Evolutionary conservation across 2,329 filamentous ascomycete species (phyloP).

Genomic region (Aspergillus alliaceus): DNA sequence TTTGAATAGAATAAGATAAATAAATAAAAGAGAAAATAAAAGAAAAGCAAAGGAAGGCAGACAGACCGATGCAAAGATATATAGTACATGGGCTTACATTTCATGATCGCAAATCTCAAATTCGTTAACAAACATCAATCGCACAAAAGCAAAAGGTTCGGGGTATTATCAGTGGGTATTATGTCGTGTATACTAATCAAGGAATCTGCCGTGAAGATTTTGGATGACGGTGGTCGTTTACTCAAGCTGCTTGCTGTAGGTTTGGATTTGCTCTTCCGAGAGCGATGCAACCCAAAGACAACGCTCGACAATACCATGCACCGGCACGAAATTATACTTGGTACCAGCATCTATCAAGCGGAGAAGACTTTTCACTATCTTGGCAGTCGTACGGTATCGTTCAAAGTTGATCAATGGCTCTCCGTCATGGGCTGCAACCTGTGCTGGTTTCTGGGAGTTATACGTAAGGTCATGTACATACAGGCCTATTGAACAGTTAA

Average conservation of each 20-base stretch:
- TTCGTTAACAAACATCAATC: constrained; percentile 7
- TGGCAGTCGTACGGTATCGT: constrained; percentile 63
- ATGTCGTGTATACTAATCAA: constrained; percentile 10
- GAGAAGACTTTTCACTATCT: constrained; percentile 64
- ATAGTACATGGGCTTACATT: constrained; percentile 14
- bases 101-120: constrained; percentile 12
- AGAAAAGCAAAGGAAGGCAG: constrained; percentile 15
- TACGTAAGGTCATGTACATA: constrained; percentile 68
- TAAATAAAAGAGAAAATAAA: neutral
- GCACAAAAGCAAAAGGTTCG: constrained; percentile 6
- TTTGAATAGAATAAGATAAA: too few relatives aligned
- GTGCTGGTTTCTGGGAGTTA: constrained; percentile 65
- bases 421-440: constrained; percentile 48
- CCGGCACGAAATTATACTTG: constrained; percentile 59
- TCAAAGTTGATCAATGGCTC: constrained; percentile 67
- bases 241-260: constrained; percentile 46
- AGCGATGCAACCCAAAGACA: constrained; percentile 66
- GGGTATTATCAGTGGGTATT: constrained; percentile 15
- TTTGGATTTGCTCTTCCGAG: constrained; percentile 57
- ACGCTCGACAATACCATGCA: constrained; percentile 59
- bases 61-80: constrained; percentile 20
- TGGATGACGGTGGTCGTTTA: constrained; percentile 16
- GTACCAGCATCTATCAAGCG: constrained; percentile 64
- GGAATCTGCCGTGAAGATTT: neutral
- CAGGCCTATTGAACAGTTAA: constrained; percentile 46